These are phyloP conservation scores for Ascosphaera pollenicola DNA, from an alignment of 2,329 filamentous ascomycete species.

Conservation along the genomic window DNA sequence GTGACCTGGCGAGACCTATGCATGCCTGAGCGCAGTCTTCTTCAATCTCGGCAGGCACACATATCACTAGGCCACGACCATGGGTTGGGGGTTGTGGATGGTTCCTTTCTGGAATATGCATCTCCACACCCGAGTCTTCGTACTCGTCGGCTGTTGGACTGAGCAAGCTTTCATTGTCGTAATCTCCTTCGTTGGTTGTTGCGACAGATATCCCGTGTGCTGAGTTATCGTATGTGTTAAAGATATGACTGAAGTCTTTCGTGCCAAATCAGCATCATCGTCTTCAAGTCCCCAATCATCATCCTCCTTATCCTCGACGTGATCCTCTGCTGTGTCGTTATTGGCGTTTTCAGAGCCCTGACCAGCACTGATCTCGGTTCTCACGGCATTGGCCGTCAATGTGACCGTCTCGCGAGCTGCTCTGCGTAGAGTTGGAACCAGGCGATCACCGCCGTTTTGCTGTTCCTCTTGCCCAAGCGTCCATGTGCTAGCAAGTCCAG, in stretches of 20 bases:
- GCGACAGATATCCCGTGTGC: conserved; percentile 11
- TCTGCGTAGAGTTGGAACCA: conserved; percentile 20
- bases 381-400: conserved; percentile 16
- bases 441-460: conserved; percentile 17
- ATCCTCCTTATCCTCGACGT: conserved; percentile 4
- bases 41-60: conserved; percentile 13
- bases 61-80: conserved; percentile 16
- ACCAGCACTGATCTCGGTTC: conserved; percentile 18
- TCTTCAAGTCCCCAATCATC: conserved; percentile 3
- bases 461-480: conserved; percentile 14
- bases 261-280: conserved; percentile 5
- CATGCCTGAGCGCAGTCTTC: conserved; percentile 15
- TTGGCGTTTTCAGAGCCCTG: background rate
- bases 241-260: conserved; percentile 20
- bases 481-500: conserved; percentile 18
- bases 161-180: background rate
- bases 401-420: conserved; percentile 21
- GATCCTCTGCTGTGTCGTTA: conserved; percentile 5
- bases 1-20: conserved; percentile 16
- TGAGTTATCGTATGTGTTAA: conserved; percentile 19
- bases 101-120: conserved; percentile 1
- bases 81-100: conserved; percentile 14
- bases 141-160: conserved; percentile 1
- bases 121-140: conserved; percentile 4
- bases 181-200: conserved; percentile 1